Base-by-base conservation (phyloP, 2,329 filamentous ascomycete genomes). In the Aspergillaceae sp. region DNA sequence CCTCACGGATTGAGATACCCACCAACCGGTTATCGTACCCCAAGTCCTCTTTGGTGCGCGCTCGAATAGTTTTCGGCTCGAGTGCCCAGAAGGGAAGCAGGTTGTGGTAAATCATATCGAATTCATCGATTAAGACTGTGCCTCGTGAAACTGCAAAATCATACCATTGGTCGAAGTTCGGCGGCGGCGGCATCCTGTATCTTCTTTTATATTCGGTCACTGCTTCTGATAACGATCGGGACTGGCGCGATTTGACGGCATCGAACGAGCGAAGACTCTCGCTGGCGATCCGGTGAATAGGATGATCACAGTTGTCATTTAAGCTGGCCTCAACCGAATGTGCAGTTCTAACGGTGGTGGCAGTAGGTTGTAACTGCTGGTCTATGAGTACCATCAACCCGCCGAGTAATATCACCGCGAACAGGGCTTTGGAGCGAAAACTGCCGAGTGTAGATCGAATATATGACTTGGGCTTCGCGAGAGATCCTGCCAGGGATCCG, bases 81-180 rank as follows among this genome's bases (percentile, higher is more conserved):
- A 53, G 7, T 4, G 48, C 48, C 49, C 51, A 53, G 38, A 51
- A 53, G 5, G 51, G 49, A 11, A 48, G 35, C 8, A 52, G 6
- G 7, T 46, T 29, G 9, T 48, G 46, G 34, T 51, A 47, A 27
- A 52, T 52, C 1, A 41, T 51, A 34, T 52, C 48, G 10, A 43
- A 52, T 41, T 53, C 51, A 28, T 53, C 51, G 4, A 49, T 49
- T 37, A 51, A 29, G 35, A 53, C 42, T 3, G 45, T 48, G 2
- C 41, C 29, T 5, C 43, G 43, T 2, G 34, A 42, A 19, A 7
- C 49, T n/a, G 49, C 51, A 34, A 51, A 49, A 5, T 45, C 35
- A 29, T 51, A 51, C 49, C 47, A 51, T 41, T 48, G 42, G 33
- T 49, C 47, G 10, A 51, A 53, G 11, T 49, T 41, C 3, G 49